These are phyloP conservation scores for Trichoderma afroharzianum DNA, from an alignment of 2,329 filamentous ascomycete genomes.

Conservation along the genomic window DNA sequence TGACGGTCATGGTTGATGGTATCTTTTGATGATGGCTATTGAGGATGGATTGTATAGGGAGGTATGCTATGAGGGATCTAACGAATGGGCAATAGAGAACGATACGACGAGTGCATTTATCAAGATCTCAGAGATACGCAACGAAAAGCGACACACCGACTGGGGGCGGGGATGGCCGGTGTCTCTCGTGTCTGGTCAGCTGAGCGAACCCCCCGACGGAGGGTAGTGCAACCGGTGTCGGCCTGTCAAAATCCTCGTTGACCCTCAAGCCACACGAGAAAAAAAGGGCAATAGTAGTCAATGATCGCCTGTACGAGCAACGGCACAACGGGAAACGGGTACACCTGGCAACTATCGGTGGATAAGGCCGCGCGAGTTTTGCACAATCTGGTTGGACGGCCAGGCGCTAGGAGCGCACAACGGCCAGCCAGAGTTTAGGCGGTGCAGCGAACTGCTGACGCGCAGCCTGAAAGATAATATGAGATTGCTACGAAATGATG, in stretches of 20 bases:
- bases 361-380: constrained; percentile 26
- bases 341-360: constrained; percentile 23
- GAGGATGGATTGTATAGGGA: neutral
- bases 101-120: neutral
- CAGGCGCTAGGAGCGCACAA: constrained; percentile 22
- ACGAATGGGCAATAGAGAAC: neutral
- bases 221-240: constrained; percentile 16
- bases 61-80: constrained; percentile 7
- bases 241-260: constrained; percentile 19
- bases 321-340: constrained; percentile 11
- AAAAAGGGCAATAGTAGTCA: neutral
- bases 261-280: neutral
- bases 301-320: constrained; percentile 17
- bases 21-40: constrained; percentile 19
- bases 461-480: neutral
- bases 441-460: constrained; percentile 16
- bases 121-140: neutral
- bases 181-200: constrained; percentile 23
- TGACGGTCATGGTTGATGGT: constrained; percentile 34
- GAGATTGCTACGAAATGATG: neutral
- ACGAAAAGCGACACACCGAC: constrained; percentile 28
- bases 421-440: constrained; percentile 1
- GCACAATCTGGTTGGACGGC: constrained; percentile 27
- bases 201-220: constrained; percentile 14
- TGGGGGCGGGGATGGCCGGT: constrained; percentile 25